phyloP scores from a whole-genome alignment of 2,329 filamentous ascomycete genomes.

The Cladosporium cucumerinum region DNA sequence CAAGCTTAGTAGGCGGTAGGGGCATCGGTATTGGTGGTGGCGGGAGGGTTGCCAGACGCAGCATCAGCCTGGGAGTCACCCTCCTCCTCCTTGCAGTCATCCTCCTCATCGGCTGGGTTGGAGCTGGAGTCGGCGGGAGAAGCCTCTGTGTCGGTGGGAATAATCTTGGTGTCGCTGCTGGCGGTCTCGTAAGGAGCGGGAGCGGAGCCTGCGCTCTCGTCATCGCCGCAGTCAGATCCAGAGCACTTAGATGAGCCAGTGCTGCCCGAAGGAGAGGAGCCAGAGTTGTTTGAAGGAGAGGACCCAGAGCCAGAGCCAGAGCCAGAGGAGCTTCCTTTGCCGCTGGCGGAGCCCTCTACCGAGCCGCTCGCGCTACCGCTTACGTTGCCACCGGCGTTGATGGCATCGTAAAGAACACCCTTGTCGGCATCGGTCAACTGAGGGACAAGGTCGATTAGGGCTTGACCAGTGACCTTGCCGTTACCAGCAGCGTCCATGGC shows the following conservation, averaged over 20 bases:
- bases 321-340: background rate
- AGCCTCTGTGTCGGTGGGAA: background rate
- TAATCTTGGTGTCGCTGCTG: background rate
- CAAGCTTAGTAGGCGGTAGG: background rate
- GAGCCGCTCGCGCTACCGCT: background rate
- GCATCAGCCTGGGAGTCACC: slow-evolving; percentile 13
- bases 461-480: slow-evolving; percentile 2
- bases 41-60: slow-evolving; percentile 9
- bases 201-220: background rate
- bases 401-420: background rate
- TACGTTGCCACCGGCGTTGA: background rate
- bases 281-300: too few species aligned
- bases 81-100: slow-evolving; percentile 18
- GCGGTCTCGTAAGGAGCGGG: background rate
- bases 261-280: background rate
- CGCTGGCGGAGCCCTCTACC: background rate
- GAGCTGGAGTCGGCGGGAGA: slow-evolving; percentile 18
- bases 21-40: background rate
- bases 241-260: background rate
- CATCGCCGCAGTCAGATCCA: background rate
- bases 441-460: background rate
- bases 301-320: background rate
- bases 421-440: slow-evolving; percentile 4
- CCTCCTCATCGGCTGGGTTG: slow-evolving; percentile 20
- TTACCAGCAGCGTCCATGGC: background rate